Evolutionary conservation across 805 yeast genomes (phyloP).

Genomic region (Candida michaelii): DNA sequence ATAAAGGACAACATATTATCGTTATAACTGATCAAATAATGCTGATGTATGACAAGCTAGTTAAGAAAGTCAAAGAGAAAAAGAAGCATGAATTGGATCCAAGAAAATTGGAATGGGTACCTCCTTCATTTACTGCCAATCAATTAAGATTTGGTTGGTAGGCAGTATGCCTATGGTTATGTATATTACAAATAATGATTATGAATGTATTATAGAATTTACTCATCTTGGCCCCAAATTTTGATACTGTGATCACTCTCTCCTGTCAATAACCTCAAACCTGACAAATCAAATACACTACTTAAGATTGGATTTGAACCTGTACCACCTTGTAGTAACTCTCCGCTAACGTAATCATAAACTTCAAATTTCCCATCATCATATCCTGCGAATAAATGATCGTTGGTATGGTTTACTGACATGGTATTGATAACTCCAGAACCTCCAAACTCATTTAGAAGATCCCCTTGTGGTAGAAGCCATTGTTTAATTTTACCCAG

Average conservation of each 20-base stretch:
- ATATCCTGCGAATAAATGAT: constrained; percentile 73
- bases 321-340: constrained; percentile 58
- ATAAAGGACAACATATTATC: constrained; percentile 90
- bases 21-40: constrained; percentile 83
- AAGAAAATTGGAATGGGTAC: constrained; percentile 77
- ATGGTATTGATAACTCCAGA: constrained; percentile 66
- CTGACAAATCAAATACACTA: constrained; percentile 75
- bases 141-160: constrained; percentile 96
- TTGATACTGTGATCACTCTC: constrained; percentile 88
- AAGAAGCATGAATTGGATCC: constrained; percentile 78
- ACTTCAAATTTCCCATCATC: constrained; percentile 79
- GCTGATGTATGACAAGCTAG: constrained; percentile 67
- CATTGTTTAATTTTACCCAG: constrained; percentile 77
- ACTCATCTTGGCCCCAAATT: constrained; percentile 50
- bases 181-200: constrained; percentile 6
- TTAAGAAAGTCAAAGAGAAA: constrained; percentile 54
- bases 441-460: constrained; percentile 55
- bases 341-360: constrained; percentile 76
- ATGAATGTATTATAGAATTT: constrained; percentile 8
- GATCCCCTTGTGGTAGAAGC: constrained; percentile 74
- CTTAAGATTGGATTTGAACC: constrained; percentile 73
- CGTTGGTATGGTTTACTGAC: constrained; percentile 58
- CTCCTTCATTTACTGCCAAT: constrained; percentile 94
- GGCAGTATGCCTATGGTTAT: no score
- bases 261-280: constrained; percentile 78